Evolutionary conservation across 2,329 filamentous ascomycete species (phyloP).

Genomic region (Orbilia ellipsospora): DNA sequence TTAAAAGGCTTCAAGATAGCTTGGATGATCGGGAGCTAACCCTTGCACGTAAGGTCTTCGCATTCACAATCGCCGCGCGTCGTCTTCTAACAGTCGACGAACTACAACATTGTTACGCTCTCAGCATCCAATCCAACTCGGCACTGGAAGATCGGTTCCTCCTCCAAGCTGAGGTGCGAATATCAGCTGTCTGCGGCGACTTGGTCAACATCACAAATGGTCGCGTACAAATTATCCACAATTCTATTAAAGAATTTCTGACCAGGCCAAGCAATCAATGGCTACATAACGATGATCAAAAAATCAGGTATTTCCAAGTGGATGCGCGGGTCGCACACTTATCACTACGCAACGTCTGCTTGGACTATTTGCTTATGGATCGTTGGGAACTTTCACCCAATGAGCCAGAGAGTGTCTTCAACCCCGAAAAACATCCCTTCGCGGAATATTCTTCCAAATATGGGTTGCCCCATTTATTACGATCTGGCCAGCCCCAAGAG

Average conservation of each 20-base stretch:
- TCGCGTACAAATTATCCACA: conserved; percentile 6
- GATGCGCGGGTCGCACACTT: no score
- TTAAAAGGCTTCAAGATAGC: no score
- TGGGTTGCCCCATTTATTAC: conserved; percentile 8
- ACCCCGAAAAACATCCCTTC: not conserved
- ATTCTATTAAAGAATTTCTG: no score
- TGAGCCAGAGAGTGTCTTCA: not conserved
- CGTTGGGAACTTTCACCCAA: no score
- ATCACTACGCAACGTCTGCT: no score
- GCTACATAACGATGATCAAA: no score
- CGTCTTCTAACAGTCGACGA: not conserved
- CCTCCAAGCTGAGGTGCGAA: not conserved
- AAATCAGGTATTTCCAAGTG: no score
- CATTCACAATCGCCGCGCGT: no score
- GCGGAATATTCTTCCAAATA: conserved; percentile 13
- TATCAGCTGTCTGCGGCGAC: conserved; percentile 8
- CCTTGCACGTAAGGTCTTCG: no score
- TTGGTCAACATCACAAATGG: conserved; percentile 7
- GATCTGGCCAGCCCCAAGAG: not conserved
- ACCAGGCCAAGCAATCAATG: no score
- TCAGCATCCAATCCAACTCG: not conserved
- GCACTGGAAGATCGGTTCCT: not conserved
- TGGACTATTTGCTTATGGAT: no score
- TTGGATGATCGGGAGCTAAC: no score
- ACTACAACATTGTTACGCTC: not conserved